Conservation (phyloP, 495 filamentous ascomycete species). For the Xanthoparmelia taractica region DNA sequence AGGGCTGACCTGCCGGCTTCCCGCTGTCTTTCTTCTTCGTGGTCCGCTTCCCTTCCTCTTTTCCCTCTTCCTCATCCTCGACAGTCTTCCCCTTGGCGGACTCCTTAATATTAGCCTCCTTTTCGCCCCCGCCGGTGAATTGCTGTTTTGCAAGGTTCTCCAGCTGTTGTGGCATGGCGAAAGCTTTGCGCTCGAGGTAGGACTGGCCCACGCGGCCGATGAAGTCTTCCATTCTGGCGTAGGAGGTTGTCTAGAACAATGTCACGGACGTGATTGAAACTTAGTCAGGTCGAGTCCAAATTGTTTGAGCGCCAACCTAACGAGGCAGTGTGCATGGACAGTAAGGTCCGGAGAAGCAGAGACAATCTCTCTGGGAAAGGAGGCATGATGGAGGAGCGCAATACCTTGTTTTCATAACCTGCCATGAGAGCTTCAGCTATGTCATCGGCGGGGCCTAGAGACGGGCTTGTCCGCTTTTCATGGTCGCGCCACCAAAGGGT, state of each 20-base stretch:
- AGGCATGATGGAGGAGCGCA: background rate
- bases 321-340: background rate
- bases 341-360: background rate
- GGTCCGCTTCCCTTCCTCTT: background rate
- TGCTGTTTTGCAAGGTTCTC: conserved; percentile 24
- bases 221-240: conserved; percentile 8
- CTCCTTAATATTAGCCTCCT: background rate
- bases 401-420: background rate
- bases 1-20: background rate
- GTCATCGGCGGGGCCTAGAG: background rate
- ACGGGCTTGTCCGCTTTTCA: too few relatives aligned
- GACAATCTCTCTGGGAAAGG: background rate
- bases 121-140: conserved; percentile 8
- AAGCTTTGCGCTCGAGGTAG: conserved; percentile 23
- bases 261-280: background rate
- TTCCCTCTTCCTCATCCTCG: background rate
- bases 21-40: background rate
- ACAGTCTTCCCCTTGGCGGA: background rate
- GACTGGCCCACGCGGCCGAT: conserved; percentile 21
- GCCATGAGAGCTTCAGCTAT: background rate
- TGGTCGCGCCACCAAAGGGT: too few relatives aligned
- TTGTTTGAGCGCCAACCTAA: background rate
- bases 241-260: background rate
- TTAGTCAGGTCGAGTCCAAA: background rate
- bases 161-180: conserved; percentile 21